phyloP scores from a whole-genome alignment of 75 land plant genomes.

The Pinus albicaulis region DNA sequence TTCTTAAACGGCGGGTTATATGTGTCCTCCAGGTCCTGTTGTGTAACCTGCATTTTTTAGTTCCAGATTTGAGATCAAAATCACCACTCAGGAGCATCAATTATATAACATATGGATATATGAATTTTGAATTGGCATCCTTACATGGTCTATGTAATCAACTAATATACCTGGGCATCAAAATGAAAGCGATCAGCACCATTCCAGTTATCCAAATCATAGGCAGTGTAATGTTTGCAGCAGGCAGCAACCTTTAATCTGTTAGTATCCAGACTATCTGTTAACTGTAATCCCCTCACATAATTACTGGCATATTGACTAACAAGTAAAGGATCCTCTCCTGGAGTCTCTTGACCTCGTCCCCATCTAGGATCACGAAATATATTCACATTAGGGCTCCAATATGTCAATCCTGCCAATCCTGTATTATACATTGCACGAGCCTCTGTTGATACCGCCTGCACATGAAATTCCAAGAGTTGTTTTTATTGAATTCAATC shows the following conservation, averaged over 20 bases:
- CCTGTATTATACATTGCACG: constrained; percentile 92
- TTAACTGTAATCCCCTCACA: constrained; percentile 69
- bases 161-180: constrained; percentile 51
- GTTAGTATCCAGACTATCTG: constrained; percentile 19
- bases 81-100: too few species aligned
- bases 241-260: constrained; percentile 79
- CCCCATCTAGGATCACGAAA: constrained; percentile 95
- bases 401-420: constrained; percentile 73
- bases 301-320: constrained; percentile 63
- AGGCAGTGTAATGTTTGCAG: constrained; percentile 91
- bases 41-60: constrained; percentile 55
- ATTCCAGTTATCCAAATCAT: constrained; percentile 84
- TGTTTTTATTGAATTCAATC: too few species aligned
- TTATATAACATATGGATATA: too few species aligned
- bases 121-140: too few species aligned
- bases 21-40: constrained; percentile 88
- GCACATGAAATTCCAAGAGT: too few species aligned
- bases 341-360: constrained; percentile 92
- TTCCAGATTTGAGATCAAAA: too few species aligned
- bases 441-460: constrained; percentile 83
- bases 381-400: constrained; percentile 94
- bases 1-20: constrained; percentile 75
- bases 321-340: constrained; percentile 76
- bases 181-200: constrained; percentile 74
- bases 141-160: not conserved